phyloP scores from a whole-genome alignment of 805 yeast genomes.

The Candida chilensis region DNA sequence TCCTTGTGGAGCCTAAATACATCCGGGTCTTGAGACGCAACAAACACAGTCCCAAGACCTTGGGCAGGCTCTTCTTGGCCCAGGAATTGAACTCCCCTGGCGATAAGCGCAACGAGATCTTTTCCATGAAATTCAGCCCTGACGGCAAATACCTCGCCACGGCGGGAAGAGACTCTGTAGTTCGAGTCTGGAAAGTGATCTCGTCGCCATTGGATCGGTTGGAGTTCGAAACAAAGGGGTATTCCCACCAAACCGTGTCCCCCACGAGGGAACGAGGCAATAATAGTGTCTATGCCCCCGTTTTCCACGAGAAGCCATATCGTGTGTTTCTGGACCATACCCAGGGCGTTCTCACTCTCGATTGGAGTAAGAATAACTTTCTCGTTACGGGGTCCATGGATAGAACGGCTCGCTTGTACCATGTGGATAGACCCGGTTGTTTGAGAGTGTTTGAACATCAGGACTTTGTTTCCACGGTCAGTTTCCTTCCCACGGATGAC shows the following conservation, averaged over 20 bases:
- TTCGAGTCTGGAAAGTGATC: constrained; percentile 75
- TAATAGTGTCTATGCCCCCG: constrained; percentile 53
- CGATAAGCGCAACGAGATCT: constrained; percentile 40
- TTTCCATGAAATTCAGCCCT: constrained; percentile 61
- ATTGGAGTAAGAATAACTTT: constrained; percentile 87
- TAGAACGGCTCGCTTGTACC: constrained; percentile 78
- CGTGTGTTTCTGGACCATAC: constrained; percentile 58
- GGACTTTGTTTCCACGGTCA: constrained; percentile 77
- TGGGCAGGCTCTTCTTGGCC: constrained; percentile 50
- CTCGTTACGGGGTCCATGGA: constrained; percentile 72
- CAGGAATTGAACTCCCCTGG: constrained; percentile 41
- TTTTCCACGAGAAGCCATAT: constrained; percentile 62
- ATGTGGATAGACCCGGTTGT: constrained; percentile 56
- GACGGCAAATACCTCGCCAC: constrained; percentile 83
- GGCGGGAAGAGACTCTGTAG: constrained; percentile 67
- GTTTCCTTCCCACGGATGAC: constrained; percentile 81
- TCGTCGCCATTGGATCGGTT: constrained; percentile 62
- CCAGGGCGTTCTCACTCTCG: constrained; percentile 61
- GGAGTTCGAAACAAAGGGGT: constrained; percentile 14
- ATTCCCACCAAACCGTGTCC: too few species aligned
- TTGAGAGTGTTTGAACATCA: constrained; percentile 59
- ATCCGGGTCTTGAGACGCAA: constrained; percentile 39
- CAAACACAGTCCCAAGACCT: constrained; percentile 32
- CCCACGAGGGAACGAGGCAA: background rate
- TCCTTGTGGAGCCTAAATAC: constrained; percentile 45